Base-by-base conservation (phyloP, 75 land plant species). In the Picea glauca region DNA sequence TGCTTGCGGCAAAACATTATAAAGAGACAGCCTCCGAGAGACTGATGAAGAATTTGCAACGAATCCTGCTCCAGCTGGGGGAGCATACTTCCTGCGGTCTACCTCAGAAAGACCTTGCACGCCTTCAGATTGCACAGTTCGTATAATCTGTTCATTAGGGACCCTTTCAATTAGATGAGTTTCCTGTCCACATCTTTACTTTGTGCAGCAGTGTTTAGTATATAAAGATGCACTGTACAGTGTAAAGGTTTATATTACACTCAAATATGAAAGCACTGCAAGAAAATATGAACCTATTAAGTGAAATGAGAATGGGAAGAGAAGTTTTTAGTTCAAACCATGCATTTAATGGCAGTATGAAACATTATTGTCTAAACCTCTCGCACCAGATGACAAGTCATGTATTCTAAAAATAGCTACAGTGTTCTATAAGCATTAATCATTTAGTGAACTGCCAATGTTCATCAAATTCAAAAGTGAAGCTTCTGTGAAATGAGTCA, bases 51-150 rank as follows among this genome's bases (percentile, higher is more conserved):
- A 83, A 18, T 85, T 87, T 58, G 87, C 79, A 67, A 88, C 85
- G 80, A 88, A 91, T 32, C 88, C 93, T 43, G 89, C 82, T 76
- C 91, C 94, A 77, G 81, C 76, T 66, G 98, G 91, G 76, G 98
- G 96, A 66, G 89, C 88, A 80, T 87, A 95, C n/a, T 72, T 76
- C 78, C 83, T 86, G 21, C 84, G 90, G 15, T 95, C 91, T 67
- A 79, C 87, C 26, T 83, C 84, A 18, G 87, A 85, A 72, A 95
- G 87, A 3, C 92, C 96, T 72, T 82, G 83, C 58, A 95, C 79
- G 20, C 98, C 98, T 86, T 91, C 85, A 31, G 96, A 87, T 90
- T 91, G 92, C 54, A 95, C 92, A 58, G 85, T 93, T 66, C 98
- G 87, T 72, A 95, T 43, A 3, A 95, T 83, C 98, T 94, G 76